Percentiles rank a stretch among this genome's conserved stretches.
Conservation (phyloP, 805 yeast genomes). For the Sugiyamaella boreocaroliniensis region DNA sequence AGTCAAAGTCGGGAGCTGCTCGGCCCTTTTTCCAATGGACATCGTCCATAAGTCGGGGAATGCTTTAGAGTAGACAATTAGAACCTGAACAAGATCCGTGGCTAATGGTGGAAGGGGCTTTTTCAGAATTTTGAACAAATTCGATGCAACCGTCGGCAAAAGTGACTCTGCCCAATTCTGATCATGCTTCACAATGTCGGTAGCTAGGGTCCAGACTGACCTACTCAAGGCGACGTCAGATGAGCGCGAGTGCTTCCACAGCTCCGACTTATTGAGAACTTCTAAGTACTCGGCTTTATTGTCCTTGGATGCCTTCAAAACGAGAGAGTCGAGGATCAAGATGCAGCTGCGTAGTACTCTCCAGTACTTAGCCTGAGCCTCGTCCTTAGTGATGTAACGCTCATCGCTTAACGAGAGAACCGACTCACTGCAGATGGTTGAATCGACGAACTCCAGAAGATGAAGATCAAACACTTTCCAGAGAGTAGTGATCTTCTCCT, state of each 20-base stretch:
- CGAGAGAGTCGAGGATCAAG: slow-evolving; percentile 36
- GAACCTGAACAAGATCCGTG: slow-evolving; percentile 27
- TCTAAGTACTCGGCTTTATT: slow-evolving; percentile 22
- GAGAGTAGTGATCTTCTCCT: slow-evolving; percentile 47
- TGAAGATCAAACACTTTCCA: slow-evolving; percentile 55
- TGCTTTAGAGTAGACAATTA: slow-evolving; percentile 40
- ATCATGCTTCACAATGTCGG: slow-evolving; percentile 24
- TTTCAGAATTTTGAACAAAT: slow-evolving; percentile 20
- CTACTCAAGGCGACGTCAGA: slow-evolving; percentile 40
- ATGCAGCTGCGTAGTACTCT: slow-evolving; percentile 50
- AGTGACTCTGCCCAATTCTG: slow-evolving; percentile 11
- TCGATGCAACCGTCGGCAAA: slow-evolving; percentile 9
- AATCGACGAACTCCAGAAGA: slow-evolving; percentile 48
- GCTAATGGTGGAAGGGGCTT: slow-evolving; percentile 14
- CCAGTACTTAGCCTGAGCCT: slow-evolving; percentile 55
- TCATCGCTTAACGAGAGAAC: slow-evolving; percentile 66
- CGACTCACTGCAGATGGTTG: slow-evolving; percentile 50
- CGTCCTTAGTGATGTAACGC: slow-evolving; percentile 59
- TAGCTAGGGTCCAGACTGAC: slow-evolving; percentile 35
- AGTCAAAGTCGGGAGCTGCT: slow-evolving; percentile 17
- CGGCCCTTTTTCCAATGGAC: slow-evolving; percentile 11
- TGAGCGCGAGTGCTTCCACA: slow-evolving; percentile 40
- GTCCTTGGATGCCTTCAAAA: slow-evolving; percentile 16
- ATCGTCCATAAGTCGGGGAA: slow-evolving; percentile 29
- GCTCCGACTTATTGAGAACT: slow-evolving; percentile 37